Evolutionary conservation across 2,329 filamentous ascomycete species (phyloP).

Genomic region (Elsinoe ampelina): DNA sequence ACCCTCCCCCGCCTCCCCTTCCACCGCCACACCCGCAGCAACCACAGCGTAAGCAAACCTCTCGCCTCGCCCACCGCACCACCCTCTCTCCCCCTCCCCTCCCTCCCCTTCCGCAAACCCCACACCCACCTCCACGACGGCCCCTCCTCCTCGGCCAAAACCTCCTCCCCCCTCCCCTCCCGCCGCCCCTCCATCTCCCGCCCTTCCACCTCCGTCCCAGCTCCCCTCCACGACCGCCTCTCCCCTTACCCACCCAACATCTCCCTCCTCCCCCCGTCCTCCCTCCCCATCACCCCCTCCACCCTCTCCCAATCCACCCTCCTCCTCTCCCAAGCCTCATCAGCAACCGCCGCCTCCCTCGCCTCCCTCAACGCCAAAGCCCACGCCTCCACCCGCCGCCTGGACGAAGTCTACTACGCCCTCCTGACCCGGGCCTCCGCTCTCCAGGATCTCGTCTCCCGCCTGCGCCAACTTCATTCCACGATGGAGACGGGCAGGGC

Average conservation of each 20-base stretch:
- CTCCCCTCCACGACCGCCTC: neutral
- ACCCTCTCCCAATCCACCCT: neutral
- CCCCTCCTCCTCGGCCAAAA: neutral
- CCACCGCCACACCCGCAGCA: neutral
- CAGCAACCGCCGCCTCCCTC: conserved; percentile 32
- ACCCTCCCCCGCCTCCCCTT: neutral
- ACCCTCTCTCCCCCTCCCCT: neutral
- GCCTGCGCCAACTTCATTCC: conserved; percentile 57
- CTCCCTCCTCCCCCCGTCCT: neutral
- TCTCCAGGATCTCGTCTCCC: conserved; percentile 55
- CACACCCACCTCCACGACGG: neutral
- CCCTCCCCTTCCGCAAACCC: neutral
- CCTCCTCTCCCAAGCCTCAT: conserved; percentile 20
- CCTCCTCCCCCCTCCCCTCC: neutral
- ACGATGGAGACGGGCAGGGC: conserved; percentile 50
- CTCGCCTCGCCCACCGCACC: neutral
- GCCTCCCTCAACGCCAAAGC: conserved; percentile 49
- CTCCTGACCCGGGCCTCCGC: conserved; percentile 59
- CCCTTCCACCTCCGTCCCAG: neutral
- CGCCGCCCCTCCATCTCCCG: neutral
- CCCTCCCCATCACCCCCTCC: neutral
- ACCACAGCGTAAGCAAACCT: neutral
- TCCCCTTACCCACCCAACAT: neutral
- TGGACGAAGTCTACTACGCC: conserved; percentile 67
- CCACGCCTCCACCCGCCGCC: conserved; percentile 51